phyloP scores from a whole-genome alignment of 768 basidiomycete genomes.

The Amanita polypyramis region DNA sequence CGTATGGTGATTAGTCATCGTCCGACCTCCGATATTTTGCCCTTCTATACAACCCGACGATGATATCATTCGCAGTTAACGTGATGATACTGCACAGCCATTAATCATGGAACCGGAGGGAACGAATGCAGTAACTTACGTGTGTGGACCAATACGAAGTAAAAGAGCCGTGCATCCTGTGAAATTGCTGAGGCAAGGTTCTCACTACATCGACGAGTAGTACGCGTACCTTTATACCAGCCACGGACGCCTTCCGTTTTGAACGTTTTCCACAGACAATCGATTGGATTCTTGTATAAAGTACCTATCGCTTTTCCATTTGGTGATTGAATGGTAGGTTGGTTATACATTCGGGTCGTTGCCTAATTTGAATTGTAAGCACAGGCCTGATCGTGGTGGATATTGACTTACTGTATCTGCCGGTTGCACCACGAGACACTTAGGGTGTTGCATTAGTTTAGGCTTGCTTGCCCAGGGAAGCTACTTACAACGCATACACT shows the following conservation, averaged over 20 bases:
- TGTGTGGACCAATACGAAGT: conserved; percentile 85
- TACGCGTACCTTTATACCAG: conserved; percentile 80
- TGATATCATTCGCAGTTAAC: conserved; percentile 78
- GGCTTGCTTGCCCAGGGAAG: not conserved
- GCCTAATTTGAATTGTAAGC: conserved; percentile 33
- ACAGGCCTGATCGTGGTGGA: conserved; percentile 3
- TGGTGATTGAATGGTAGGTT: conserved; percentile 65
- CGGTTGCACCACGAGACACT: conserved; percentile 92
- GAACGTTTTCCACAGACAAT: conserved; percentile 95
- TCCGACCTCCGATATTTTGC: not conserved
- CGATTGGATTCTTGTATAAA: conserved; percentile 86
- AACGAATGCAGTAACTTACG: conserved; percentile 34
- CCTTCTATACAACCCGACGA: conserved; percentile 57
- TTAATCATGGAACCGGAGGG: not conserved
- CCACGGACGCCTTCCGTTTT: conserved; percentile 81
- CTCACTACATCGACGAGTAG: not conserved
- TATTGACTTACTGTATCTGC: conserved; percentile 61
- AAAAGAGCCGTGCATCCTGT: conserved; percentile 90
- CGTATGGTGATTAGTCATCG: not conserved
- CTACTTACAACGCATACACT: conserved; percentile 81
- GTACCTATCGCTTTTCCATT: conserved; percentile 65
- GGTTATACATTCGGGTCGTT: conserved; percentile 93
- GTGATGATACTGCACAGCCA: conserved; percentile 63
- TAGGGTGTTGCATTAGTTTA: conserved; percentile 9
- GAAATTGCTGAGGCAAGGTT: not conserved